These are phyloP conservation scores for Harringtonia aguacate DNA, from an alignment of 2,329 filamentous ascomycete species.

Conservation along the genomic window DNA sequence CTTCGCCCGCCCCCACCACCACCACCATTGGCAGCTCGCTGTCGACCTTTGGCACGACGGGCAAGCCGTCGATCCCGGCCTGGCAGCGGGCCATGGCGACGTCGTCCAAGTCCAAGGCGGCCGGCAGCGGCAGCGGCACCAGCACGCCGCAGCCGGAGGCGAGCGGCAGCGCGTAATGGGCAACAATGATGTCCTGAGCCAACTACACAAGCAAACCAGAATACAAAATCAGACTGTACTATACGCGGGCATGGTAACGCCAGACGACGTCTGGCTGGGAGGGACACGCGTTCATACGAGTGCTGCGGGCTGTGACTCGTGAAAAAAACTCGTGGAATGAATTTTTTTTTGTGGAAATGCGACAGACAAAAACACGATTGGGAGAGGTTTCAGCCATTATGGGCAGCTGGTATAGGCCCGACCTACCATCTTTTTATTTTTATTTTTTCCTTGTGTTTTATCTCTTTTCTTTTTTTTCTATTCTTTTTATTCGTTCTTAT, in stretches of 20 bases:
- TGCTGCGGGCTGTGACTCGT: no score
- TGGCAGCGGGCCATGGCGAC: constrained; percentile 68
- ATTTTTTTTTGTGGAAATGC: no score
- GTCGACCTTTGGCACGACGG: constrained; percentile 36
- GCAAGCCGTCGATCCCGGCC: constrained; percentile 61
- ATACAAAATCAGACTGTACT: background rate
- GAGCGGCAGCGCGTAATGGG: constrained; percentile 3
- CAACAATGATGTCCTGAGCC: background rate
- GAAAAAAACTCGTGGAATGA: no score
- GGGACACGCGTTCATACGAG: no score
- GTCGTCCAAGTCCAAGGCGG: constrained; percentile 35
- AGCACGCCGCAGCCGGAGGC: constrained; percentile 2
- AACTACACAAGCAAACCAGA: background rate
- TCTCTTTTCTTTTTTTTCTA: no score
- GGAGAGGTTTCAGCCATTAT: no score
- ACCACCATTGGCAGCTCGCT: constrained; percentile 20
- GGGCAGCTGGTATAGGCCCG: no score
- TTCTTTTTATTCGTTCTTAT: no score
- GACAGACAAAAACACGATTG: no score
- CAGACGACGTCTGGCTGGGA: background rate
- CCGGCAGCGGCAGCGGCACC: background rate
- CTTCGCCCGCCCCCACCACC: background rate
- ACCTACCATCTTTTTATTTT: no score
- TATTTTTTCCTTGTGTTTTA: no score
- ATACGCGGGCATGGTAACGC: no score